phyloP scores from a whole-genome alignment of 805 yeast species.

The Candida mattraensis region DNA sequence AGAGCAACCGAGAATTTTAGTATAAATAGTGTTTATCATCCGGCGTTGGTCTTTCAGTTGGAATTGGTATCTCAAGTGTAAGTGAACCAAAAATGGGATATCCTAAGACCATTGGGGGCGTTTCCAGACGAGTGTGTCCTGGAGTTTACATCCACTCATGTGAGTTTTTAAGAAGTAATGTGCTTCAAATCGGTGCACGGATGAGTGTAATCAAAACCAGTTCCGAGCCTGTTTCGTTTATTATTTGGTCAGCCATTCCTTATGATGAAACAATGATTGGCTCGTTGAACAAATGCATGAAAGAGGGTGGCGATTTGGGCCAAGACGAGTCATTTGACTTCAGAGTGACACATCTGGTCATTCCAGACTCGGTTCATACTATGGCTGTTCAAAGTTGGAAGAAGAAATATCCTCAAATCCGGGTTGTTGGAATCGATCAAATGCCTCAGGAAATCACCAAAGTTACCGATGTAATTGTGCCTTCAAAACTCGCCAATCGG shows the following conservation, averaged over 20 bases:
- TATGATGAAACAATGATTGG: constrained; percentile 45
- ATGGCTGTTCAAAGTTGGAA: constrained; percentile 58
- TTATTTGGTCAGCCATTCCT: constrained; percentile 63
- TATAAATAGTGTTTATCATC: too few species aligned
- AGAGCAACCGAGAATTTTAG: too few species aligned
- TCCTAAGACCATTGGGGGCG: constrained; percentile 39
- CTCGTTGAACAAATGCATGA: constrained; percentile 35
- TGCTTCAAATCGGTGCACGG: constrained; percentile 39
- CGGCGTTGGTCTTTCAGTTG: too few species aligned
- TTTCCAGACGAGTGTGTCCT: constrained; percentile 35
- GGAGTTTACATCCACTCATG: constrained; percentile 37
- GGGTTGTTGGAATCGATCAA: constrained; percentile 54
- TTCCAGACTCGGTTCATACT: constrained; percentile 67
- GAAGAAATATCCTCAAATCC: constrained; percentile 47
- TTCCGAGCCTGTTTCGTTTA: constrained; percentile 29
- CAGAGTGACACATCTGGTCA: constrained; percentile 49
- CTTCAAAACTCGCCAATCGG: constrained; percentile 37
- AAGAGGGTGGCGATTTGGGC: constrained; percentile 26
- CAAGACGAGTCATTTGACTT: constrained; percentile 35
- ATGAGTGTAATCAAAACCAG: constrained; percentile 36
- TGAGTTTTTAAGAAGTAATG: constrained; percentile 31
- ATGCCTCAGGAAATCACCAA: constrained; percentile 35
- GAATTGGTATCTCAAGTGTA: too few species aligned
- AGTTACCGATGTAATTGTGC: constrained; percentile 42
- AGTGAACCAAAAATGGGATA: constrained; percentile 40